These are phyloP conservation scores for Talaromyces adpressus DNA, from an alignment of 495 filamentous ascomycete species.

Conservation along the genomic window DNA sequence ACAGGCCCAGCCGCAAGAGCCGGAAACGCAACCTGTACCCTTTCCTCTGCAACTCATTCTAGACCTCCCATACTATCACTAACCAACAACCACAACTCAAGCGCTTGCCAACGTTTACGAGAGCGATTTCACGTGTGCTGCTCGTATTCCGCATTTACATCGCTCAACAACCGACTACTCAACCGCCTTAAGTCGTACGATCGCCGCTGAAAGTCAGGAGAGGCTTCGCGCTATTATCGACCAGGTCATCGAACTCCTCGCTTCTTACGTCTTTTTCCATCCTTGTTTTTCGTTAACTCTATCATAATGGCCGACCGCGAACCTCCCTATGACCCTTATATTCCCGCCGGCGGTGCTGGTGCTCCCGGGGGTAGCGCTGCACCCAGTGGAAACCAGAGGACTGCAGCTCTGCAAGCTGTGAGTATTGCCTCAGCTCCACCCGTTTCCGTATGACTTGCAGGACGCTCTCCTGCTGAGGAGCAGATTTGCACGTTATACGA, in stretches of 20 bases:
- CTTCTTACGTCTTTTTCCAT: slow-evolving; percentile 15
- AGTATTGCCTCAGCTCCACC: slow-evolving; percentile 26
- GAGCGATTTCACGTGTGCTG: neutral
- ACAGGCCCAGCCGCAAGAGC: slow-evolving; percentile 18
- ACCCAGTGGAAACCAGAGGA: slow-evolving; percentile 58
- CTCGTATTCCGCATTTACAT: neutral
- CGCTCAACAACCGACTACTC: neutral
- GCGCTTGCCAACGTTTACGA: neutral
- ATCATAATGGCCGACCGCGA: slow-evolving; percentile 62
- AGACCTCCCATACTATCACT: neutral
- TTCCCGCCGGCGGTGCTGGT: slow-evolving; percentile 57
- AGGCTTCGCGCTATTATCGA: neutral
- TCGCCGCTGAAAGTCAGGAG: neutral
- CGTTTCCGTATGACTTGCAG: neutral
- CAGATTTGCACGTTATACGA: neutral
- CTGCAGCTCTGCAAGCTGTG: slow-evolving; percentile 74
- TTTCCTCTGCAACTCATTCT: neutral
- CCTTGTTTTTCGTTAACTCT: neutral
- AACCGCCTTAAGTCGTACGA: neutral
- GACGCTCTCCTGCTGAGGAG: slow-evolving; percentile 8
- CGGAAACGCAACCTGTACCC: slow-evolving; percentile 3
- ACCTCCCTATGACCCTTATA: slow-evolving; percentile 87
- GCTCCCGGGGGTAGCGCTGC: slow-evolving; percentile 43
- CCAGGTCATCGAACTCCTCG: neutral
- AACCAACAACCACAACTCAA: neutral